Percentiles rank a stretch among this genome's conserved stretches.
Conservation (phyloP, 2,329 filamentous ascomycete genomes). For the Trichocomaceae sp. region DNA sequence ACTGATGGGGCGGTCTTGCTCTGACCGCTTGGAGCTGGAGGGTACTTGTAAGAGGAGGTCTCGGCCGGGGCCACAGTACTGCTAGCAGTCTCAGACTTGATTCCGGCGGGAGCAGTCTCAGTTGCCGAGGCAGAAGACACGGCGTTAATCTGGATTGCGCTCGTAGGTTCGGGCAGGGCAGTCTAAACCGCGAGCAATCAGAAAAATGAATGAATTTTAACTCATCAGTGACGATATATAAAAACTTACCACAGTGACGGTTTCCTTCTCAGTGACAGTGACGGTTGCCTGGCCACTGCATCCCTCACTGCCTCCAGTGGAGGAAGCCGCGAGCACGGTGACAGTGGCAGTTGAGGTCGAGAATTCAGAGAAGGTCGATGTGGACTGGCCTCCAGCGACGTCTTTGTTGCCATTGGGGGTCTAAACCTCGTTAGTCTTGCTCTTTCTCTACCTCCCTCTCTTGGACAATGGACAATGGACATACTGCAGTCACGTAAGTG, state of each 20-base stretch:
- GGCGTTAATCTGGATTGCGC: conserved; percentile 1
- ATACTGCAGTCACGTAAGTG: conserved; percentile 14
- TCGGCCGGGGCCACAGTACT: background rate
- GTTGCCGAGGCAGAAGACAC: background rate
- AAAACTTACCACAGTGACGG: conserved; percentile 30
- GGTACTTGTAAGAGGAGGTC: conserved; percentile 3
- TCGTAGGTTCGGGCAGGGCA: background rate
- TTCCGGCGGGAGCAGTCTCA: background rate
- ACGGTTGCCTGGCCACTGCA: conserved; percentile 10
- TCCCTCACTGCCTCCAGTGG: background rate
- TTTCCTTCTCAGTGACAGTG: conserved; percentile 31
- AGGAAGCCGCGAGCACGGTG: conserved; percentile 7
- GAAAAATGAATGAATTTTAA: background rate
- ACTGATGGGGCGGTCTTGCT: conserved; percentile 7
- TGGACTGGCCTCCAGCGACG: conserved; percentile 15
- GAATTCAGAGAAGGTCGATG: conserved; percentile 26
- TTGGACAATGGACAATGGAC: conserved; percentile 1
- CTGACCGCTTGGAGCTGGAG: conserved; percentile 14
- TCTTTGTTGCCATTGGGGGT: conserved; percentile 7
- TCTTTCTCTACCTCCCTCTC: background rate
- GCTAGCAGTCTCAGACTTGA: conserved; percentile 3
- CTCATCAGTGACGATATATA: background rate
- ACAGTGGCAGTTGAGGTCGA: conserved; percentile 15
- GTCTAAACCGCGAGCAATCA: background rate
- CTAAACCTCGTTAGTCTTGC: conserved; percentile 2